phyloP scores from a whole-genome alignment of 192 early-diverging fungal genomes.

The Coemansia javaensis region DNA sequence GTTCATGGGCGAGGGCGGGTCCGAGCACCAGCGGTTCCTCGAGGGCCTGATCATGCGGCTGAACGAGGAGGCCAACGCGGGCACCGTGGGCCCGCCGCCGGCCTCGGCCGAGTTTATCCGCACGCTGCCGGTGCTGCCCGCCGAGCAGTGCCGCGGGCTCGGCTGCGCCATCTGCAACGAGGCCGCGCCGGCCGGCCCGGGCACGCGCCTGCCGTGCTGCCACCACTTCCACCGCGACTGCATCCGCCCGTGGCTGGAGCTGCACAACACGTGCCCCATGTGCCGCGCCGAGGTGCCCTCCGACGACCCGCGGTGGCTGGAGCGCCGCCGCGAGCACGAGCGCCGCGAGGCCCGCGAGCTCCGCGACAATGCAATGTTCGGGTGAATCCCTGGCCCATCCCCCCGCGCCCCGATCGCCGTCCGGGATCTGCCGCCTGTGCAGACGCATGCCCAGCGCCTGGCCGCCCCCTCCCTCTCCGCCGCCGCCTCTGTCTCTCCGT shows the following conservation, averaged over 20 bases:
- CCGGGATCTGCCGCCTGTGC: background rate
- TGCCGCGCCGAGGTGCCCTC: slow-evolving; percentile 45
- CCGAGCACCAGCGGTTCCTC: slow-evolving; percentile 39
- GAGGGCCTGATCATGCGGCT: slow-evolving; percentile 41
- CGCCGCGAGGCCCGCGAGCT: slow-evolving; percentile 15
- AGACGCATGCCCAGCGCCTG: too few species aligned
- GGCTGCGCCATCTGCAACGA: slow-evolving; percentile 37
- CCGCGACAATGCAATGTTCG: slow-evolving; percentile 46
- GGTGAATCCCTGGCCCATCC: background rate
- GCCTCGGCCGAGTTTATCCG: slow-evolving; percentile 46
- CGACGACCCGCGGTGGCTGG: slow-evolving; percentile 46
- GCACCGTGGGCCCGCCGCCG: slow-evolving; percentile 35
- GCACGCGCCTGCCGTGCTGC: slow-evolving; percentile 33
- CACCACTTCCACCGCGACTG: slow-evolving; percentile 37
- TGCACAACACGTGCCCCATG: slow-evolving; percentile 52
- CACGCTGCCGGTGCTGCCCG: slow-evolving; percentile 10
- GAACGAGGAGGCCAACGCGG: slow-evolving; percentile 35
- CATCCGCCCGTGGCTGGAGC: slow-evolving; percentile 46
- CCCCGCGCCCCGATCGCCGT: background rate
- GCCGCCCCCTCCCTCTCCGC: too few species aligned
- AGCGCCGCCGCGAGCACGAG: slow-evolving; percentile 35
- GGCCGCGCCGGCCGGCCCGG: background rate
- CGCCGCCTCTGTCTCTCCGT: too few species aligned
- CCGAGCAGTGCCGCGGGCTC: slow-evolving; percentile 7
- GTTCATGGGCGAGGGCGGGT: slow-evolving; percentile 22